Conservation (phyloP, 768 basidiomycete genomes). For the Termitomyces sp. region DNA sequence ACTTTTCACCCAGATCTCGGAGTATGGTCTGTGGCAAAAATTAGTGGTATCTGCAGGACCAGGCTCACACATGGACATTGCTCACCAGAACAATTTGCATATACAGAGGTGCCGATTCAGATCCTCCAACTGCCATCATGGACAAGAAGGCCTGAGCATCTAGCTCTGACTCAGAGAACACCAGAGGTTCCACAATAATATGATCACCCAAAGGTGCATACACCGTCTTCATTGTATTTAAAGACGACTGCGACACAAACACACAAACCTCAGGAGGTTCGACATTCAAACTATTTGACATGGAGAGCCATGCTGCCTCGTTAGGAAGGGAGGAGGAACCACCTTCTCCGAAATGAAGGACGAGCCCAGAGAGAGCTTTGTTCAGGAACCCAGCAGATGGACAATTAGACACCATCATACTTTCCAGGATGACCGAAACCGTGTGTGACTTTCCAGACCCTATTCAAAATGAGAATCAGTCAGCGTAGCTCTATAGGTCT, state of each 20-base stretch:
- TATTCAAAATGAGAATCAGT: constrained; percentile 4
- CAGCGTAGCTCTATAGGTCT: not conserved
- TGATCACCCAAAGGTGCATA: constrained; percentile 46
- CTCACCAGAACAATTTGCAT: constrained; percentile 63
- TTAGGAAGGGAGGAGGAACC: constrained; percentile 51
- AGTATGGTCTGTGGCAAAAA: constrained; percentile 42
- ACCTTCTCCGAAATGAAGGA: constrained; percentile 68
- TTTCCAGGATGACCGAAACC: constrained; percentile 62
- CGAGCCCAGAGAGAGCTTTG: constrained; percentile 55
- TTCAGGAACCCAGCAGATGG: constrained; percentile 43
- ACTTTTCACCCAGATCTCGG: constrained; percentile 57
- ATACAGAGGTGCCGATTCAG: constrained; percentile 60
- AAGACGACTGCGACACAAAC: constrained; percentile 55
- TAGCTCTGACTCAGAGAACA: constrained; percentile 53
- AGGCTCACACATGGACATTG: not conserved
- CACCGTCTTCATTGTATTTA: constrained; percentile 54
- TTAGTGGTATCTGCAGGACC: not conserved
- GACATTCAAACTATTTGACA: constrained; percentile 24
- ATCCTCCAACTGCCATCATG: constrained; percentile 67
- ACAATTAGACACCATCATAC: constrained; percentile 56
- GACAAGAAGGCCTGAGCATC: constrained; percentile 66
- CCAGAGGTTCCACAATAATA: constrained; percentile 48
- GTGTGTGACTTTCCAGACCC: constrained; percentile 76
- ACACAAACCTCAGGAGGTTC: constrained; percentile 35
- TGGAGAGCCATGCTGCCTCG: constrained; percentile 61